Evolutionary conservation across 768 basidiomycete species (phyloP), one percentile per base, ranked within the genome.

Genomic region (Termitomyces sp.): DNA sequence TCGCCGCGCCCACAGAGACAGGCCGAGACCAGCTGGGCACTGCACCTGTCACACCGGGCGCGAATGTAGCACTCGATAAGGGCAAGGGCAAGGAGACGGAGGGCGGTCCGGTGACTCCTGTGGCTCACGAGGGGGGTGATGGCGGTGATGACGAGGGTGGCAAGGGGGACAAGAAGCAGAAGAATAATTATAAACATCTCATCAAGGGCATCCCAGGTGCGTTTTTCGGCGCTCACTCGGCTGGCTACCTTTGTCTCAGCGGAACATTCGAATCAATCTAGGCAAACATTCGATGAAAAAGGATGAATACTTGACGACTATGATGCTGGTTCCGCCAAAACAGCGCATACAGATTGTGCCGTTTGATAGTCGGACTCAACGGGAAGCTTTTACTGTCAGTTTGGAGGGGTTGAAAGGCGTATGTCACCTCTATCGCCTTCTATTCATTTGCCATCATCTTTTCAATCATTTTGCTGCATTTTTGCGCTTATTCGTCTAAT

Each of bases 271-370:
- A 34, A 34, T 34, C 19, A 42, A 52, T 28, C 60, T 30, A 86
- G 85, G 88, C 56, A 90, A 90, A 67, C 88, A 90, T 60, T 87
- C 88, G 28, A 76, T 81, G 76, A 89, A 88, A 74, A 91, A 86
- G 67, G 88, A 91, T 62, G 83, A 86, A 56, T 88, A 82, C 68
- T 69, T 91, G 48, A 76, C 75, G 38, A 81, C 71, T 1, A 81
- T 82, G 59, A 87, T 90, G 74, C 75, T 80, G 60, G 74, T 77
- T 11, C 88, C 88, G 5, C 83, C 85, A 56, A 90, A 90, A 66
- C 86, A 89, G 63, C 80, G 79, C 56, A 77, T 82, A 53, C 70
- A 72, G 47, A 87, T 91, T 58, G 65, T 66, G 32, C 78, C 75
- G 14, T 88, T 91, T 63, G 88, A 89, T 67, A 63, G 65, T 41